Evolutionary conservation across 495 filamentous ascomycete species (phyloP).

Genomic region (Amphirosellinia nigrospora): DNA sequence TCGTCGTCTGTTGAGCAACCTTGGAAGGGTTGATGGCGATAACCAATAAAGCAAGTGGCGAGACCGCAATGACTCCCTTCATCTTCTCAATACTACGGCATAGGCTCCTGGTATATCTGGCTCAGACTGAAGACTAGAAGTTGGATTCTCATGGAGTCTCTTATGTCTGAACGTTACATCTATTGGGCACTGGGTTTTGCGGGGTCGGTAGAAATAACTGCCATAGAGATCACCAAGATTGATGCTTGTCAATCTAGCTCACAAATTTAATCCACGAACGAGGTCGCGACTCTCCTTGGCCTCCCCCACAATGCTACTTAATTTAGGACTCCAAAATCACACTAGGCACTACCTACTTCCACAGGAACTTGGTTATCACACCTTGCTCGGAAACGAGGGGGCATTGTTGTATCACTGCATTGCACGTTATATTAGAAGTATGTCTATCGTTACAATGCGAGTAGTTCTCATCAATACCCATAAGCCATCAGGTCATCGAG

Average conservation of each 20-base stretch:
- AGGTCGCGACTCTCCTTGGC: neutral
- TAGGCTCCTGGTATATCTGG: neutral
- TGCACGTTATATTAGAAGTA: neutral
- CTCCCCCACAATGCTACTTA: neutral
- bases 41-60: neutral
- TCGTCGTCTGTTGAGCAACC: slow-evolving; percentile 47
- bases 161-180: neutral
- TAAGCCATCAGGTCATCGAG: neutral
- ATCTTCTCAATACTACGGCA: neutral
- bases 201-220: neutral
- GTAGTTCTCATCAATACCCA: neutral
- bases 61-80: neutral
- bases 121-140: neutral
- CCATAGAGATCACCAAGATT: neutral
- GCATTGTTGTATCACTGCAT: neutral
- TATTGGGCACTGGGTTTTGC: neutral
- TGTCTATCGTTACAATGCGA: no score
- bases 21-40: neutral
- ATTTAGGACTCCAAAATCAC: neutral
- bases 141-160: neutral
- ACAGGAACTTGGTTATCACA: neutral
- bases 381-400: neutral
- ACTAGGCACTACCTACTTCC: neutral
- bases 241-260: neutral
- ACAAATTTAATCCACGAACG: slow-evolving; percentile 24